These are phyloP conservation scores for Penicillium lagena DNA, from an alignment of 495 filamentous ascomycete species.

Conservation along the genomic window DNA sequence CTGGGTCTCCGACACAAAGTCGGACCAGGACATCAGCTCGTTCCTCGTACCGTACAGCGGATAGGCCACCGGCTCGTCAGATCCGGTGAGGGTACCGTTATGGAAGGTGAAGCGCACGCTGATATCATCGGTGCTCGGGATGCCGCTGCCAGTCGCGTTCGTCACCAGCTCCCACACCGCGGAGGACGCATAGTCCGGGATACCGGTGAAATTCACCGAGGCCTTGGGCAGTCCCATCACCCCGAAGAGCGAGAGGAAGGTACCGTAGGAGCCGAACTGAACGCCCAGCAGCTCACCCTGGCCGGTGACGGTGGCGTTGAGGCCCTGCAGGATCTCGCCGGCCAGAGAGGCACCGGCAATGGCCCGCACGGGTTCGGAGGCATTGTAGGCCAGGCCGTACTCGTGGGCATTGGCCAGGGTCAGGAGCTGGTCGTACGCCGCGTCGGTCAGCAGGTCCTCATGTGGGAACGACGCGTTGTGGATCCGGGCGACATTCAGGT, in stretches of 20 bases:
- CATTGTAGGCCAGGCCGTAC: conserved; percentile 47
- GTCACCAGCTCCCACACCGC: conserved; percentile 48
- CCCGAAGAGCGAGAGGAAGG: conserved; percentile 44
- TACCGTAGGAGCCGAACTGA: conserved; percentile 43
- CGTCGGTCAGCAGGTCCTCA: conserved; percentile 24
- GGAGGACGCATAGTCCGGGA: conserved; percentile 45
- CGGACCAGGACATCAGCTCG: conserved; percentile 27
- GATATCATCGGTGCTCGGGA: conserved; percentile 26
- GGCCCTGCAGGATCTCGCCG: conserved; percentile 31
- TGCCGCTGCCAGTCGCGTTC: conserved; percentile 25
- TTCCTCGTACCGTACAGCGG: conserved; percentile 34
- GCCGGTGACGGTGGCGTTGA: conserved; percentile 37
- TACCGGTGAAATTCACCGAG: conserved; percentile 36
- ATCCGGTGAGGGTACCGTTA: conserved; percentile 40
- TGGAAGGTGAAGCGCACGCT: conserved; percentile 46
- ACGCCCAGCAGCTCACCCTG: conserved; percentile 27
- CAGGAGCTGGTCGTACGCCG: conserved; percentile 30
- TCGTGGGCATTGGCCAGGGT: conserved; percentile 45
- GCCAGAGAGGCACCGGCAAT: conserved; percentile 44
- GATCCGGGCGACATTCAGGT: conserved; percentile 47
- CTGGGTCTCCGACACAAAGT: conserved; percentile 32
- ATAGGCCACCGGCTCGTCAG: conserved; percentile 23
- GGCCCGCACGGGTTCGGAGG: conserved; percentile 39
- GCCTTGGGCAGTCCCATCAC: conserved; percentile 33
- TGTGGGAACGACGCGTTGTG: conserved; percentile 42